A percentile compares a stretch with the other conserved stretches of the same genome.
phyloP scores from a whole-genome alignment of 441 rosid genomes.

The Mallotus japonicus region DNA sequence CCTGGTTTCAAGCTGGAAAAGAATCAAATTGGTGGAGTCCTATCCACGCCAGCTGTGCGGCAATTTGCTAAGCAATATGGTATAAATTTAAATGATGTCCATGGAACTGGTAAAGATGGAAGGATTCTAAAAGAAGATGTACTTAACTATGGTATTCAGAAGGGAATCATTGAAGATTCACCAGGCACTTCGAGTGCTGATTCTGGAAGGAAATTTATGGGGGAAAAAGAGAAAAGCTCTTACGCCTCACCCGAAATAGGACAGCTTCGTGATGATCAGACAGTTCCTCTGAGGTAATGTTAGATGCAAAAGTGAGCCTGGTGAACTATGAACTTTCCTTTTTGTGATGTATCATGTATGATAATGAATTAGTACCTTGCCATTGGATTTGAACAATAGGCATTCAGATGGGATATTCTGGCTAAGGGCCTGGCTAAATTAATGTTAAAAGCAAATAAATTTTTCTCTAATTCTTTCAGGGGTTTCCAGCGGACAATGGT shows the following conservation, averaged over 20 bases:
- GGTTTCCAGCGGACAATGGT: constrained; percentile 90
- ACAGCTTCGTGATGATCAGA: constrained; percentile 45
- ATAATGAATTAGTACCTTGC: neutral
- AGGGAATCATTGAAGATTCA: constrained; percentile 38
- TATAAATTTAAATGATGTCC: constrained; percentile 51
- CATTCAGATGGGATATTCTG: neutral
- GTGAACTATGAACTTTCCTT: neutral
- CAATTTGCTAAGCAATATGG: constrained; percentile 67
- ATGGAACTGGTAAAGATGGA: constrained; percentile 70
- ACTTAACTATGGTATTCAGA: constrained; percentile 47
- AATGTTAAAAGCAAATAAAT: neutral
- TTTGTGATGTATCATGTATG: neutral
- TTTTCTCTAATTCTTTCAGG: constrained; percentile 37
- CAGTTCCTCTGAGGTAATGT: constrained; percentile 63
- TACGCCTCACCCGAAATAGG: constrained; percentile 24
- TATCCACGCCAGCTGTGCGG: constrained; percentile 74
- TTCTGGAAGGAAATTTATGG: constrained; percentile 24
- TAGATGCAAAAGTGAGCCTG: neutral
- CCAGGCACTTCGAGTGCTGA: constrained; percentile 26
- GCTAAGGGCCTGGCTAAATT: neutral
- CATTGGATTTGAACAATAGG: neutral
- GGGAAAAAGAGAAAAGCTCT: constrained; percentile 23
- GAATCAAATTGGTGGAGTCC: constrained; percentile 41
- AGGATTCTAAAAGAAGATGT: constrained; percentile 81
- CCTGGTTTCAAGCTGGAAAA: constrained; percentile 24